Conservation (phyloP, 2,329 filamentous ascomycete genomes). For the Monosporascus sp. region DNA sequence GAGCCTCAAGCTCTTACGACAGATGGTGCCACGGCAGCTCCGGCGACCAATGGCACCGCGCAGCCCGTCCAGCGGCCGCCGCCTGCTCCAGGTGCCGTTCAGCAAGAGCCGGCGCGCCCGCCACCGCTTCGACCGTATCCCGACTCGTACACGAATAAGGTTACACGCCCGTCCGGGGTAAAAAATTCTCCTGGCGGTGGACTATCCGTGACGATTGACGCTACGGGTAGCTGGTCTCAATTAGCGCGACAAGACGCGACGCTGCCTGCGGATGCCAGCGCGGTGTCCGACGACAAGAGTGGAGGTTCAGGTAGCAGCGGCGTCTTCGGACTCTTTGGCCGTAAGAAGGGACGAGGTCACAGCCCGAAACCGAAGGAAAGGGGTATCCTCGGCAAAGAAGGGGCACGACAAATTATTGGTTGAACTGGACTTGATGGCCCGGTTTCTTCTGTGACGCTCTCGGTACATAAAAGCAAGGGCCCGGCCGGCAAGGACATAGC, state of each 20-base stretch:
- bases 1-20: conserved; percentile 47
- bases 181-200: conserved; percentile 75
- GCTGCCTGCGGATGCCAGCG: conserved; percentile 61
- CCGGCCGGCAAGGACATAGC: neutral
- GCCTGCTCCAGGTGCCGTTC: conserved; percentile 2
- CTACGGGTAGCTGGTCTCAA: conserved; percentile 85
- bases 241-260: conserved; percentile 80
- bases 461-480: neutral
- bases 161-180: conserved; percentile 54
- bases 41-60: conserved; percentile 21
- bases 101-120: conserved; percentile 8
- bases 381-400: conserved; percentile 91
- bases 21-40: conserved; percentile 41
- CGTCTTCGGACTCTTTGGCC: conserved; percentile 83
- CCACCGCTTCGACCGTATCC: conserved; percentile 40
- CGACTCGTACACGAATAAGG: conserved; percentile 39
- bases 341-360: conserved; percentile 84
- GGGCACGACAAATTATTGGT: conserved; percentile 76
- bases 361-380: conserved; percentile 93
- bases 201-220: conserved; percentile 86
- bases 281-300: conserved; percentile 45
- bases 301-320: conserved; percentile 53
- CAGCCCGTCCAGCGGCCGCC: conserved; percentile 11
- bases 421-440: conserved; percentile 30
- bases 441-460: neutral